Evolutionary conservation across 129 eudicot genomes (phyloP).

Genomic region (Solidago caesia): DNA sequence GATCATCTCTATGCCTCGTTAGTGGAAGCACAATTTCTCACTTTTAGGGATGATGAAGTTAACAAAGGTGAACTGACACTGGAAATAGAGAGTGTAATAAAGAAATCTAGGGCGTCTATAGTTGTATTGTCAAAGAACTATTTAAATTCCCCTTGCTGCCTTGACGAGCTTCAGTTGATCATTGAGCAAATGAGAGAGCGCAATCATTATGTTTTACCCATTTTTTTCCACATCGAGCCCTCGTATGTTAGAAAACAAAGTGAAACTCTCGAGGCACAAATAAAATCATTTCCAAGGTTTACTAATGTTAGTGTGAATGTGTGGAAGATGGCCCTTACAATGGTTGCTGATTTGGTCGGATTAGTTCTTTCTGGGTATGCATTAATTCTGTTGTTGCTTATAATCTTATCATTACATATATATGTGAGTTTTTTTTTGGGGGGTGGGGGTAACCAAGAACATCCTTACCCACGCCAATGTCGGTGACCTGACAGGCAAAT

Average conservation of each 20-base stretch:
- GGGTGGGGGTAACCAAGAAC: too few relatives aligned
- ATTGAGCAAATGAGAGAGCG: neutral
- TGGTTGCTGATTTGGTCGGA: slow-evolving; percentile 7
- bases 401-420: neutral
- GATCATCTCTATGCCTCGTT: slow-evolving; percentile 13
- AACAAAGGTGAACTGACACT: slow-evolving; percentile 4
- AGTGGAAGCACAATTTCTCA: neutral
- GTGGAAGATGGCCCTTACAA: slow-evolving; percentile 12
- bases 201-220: slow-evolving; percentile 13
- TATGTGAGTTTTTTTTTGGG: too few relatives aligned
- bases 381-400: neutral
- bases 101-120: neutral
- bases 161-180: slow-evolving; percentile 5
- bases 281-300: neutral
- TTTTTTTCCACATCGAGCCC: slow-evolving; percentile 10
- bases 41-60: slow-evolving; percentile 10
- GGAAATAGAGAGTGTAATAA: neutral
- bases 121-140: slow-evolving; percentile 7
- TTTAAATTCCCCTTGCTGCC: neutral
- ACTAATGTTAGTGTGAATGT: neutral
- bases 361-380: slow-evolving; percentile 10
- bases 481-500: too few relatives aligned
- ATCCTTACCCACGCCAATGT: too few relatives aligned
- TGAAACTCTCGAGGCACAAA: neutral
- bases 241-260: slow-evolving; percentile 4